phyloP scores from a whole-genome alignment of 2,329 filamentous ascomycete genomes.

The Colletotrichum tanaceti region DNA sequence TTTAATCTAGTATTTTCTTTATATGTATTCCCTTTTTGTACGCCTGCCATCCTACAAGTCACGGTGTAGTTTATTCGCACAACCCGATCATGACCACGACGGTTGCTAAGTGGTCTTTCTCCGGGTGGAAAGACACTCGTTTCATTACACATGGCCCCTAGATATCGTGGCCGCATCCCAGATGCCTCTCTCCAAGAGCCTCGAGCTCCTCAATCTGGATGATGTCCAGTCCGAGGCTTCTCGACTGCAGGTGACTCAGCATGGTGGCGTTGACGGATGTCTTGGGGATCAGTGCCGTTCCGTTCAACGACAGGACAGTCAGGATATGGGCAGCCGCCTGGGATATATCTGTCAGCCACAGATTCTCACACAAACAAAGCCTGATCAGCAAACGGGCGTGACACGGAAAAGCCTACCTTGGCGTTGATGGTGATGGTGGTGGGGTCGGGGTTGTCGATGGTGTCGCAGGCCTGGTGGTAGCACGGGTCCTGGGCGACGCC shows the following conservation, averaged over 20 bases:
- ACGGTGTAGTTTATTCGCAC: too few relatives aligned
- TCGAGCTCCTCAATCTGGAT: slow-evolving; percentile 49
- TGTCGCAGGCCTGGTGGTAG: slow-evolving; percentile 55
- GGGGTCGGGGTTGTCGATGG: slow-evolving; percentile 53
- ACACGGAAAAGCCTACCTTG: slow-evolving; percentile 36
- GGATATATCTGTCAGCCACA: not conserved
- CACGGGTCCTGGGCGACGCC: slow-evolving; percentile 57
- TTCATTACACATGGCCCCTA: slow-evolving; percentile 6
- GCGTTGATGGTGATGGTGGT: slow-evolving; percentile 51
- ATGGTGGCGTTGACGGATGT: slow-evolving; percentile 43
- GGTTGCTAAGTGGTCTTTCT: too few relatives aligned
- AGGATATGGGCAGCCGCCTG: slow-evolving; percentile 50
- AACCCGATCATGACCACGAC: too few relatives aligned
- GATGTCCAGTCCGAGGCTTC: slow-evolving; percentile 40
- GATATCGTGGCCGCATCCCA: slow-evolving; percentile 51
- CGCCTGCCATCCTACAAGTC: too few relatives aligned
- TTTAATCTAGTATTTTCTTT: too few relatives aligned
- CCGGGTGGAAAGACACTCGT: too few relatives aligned
- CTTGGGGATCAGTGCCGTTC: slow-evolving; percentile 49
- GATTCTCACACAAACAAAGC: fast-evolving
- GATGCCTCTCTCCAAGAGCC: slow-evolving; percentile 50
- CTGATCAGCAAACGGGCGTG: fast-evolving
- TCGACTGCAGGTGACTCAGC: slow-evolving; percentile 41
- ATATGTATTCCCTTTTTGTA: too few relatives aligned
- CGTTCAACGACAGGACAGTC: slow-evolving; percentile 47